These are phyloP conservation scores for Bjerkandera adusta DNA, from an alignment of 1,284 basidiomycete genomes.

Conservation along the genomic window DNA sequence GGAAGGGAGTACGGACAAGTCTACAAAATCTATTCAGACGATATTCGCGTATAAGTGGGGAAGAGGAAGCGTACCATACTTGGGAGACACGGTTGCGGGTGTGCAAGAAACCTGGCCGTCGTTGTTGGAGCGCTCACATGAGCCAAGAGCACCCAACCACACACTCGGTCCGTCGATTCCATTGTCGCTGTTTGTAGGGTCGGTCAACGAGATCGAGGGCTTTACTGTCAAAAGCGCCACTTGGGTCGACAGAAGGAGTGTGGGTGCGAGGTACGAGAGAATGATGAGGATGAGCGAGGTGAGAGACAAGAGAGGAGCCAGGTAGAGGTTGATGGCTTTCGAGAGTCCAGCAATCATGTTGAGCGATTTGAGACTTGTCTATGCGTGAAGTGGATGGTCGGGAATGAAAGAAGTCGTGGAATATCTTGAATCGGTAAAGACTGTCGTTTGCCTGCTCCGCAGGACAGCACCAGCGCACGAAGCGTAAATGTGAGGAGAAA, in stretches of 20 bases:
- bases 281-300: constrained; percentile 63
- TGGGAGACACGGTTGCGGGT: constrained; percentile 50
- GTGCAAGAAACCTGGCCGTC: constrained; percentile 55
- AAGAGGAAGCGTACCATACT: constrained; percentile 50
- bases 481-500: not conserved
- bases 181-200: constrained; percentile 34
- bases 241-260: constrained; percentile 52
- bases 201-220: constrained; percentile 51
- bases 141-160: constrained; percentile 67
- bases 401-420: not conserved
- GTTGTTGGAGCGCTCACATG: constrained; percentile 58
- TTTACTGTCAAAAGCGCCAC: constrained; percentile 65
- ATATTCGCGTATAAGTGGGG: not conserved
- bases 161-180: constrained; percentile 75
- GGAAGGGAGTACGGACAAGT: constrained; percentile 57
- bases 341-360: constrained; percentile 71
- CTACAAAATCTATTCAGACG: constrained; percentile 34
- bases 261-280: constrained; percentile 66
- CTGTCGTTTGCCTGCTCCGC: constrained; percentile 11
- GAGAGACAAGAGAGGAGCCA: constrained; percentile 64
- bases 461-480: not conserved
- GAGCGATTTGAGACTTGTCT: constrained; percentile 10
- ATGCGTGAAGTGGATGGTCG: not conserved
- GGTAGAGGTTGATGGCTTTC: constrained; percentile 66
- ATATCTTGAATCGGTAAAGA: constrained; percentile 3